Evolutionary conservation across 306 rosid species (phyloP).

Genomic region (Quercus rubra): DNA sequence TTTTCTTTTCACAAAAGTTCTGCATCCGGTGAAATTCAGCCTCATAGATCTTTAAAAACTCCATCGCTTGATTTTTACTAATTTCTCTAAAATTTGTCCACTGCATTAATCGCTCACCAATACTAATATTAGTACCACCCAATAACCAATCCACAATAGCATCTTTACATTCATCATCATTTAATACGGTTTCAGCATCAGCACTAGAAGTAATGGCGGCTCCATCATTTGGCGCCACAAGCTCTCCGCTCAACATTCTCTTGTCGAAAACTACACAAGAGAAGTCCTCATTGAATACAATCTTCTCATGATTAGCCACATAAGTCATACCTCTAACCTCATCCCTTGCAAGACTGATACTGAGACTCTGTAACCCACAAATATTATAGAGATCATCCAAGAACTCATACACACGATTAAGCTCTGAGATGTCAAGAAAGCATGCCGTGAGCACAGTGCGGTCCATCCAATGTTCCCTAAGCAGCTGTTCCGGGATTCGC

Average conservation of each 20-base stretch:
- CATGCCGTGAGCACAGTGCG: too few species aligned
- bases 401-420: too few species aligned
- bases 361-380: neutral
- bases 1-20: neutral
- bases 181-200: neutral
- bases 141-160: neutral
- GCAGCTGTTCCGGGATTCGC: too few species aligned
- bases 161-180: neutral
- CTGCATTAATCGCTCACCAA: neutral
- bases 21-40: neutral
- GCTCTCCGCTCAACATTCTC: neutral
- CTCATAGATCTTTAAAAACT: neutral
- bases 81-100: neutral
- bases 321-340: too few species aligned
- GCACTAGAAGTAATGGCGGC: too few species aligned
- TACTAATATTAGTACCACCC: neutral
- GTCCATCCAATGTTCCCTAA: too few species aligned
- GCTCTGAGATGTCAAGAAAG: too few species aligned
- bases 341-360: neutral
- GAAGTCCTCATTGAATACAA: neutral
- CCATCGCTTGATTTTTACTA: neutral
- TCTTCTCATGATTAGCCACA: neutral
- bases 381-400: neutral
- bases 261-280: neutral
- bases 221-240: too few species aligned